These are phyloP conservation scores for Gossypium rotundifolium DNA, from an alignment of 345 rosid genomes.

Conservation along the genomic window DNA sequence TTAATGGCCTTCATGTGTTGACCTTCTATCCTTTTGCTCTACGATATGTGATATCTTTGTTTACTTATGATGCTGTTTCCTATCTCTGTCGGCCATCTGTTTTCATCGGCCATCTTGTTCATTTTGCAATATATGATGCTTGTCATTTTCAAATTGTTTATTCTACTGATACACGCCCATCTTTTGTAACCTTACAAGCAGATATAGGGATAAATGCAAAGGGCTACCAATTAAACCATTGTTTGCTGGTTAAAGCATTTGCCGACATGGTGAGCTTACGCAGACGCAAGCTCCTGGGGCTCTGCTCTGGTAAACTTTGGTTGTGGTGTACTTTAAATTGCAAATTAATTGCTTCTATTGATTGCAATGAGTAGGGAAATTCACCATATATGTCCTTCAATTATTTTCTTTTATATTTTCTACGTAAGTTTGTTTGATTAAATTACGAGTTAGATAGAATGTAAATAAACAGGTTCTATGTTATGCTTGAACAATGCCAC, in stretches of 20 bases:
- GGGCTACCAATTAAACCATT: conserved; percentile 13
- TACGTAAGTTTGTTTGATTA: too few relatives aligned
- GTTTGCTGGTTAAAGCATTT: conserved; percentile 13
- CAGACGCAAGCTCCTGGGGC: conserved; percentile 9
- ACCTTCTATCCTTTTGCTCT: background rate
- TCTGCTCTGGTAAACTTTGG: conserved; percentile 51
- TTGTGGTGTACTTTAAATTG: conserved; percentile 1
- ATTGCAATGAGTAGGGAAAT: background rate
- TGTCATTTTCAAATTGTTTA: conserved; percentile 7
- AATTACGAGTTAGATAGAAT: background rate
- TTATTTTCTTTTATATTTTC: background rate
- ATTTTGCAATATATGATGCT: background rate
- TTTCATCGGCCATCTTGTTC: conserved; percentile 1
- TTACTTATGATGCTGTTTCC: conserved; percentile 1
- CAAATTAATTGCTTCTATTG: conserved; percentile 9
- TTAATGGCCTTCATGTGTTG: background rate
- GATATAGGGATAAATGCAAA: conserved; percentile 18
- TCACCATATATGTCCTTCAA: background rate
- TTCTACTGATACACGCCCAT: background rate
- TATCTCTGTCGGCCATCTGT: background rate
- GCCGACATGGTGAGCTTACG: conserved; percentile 54
- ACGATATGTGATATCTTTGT: background rate
- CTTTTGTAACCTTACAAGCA: background rate
- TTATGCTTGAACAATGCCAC: conserved; percentile 11
- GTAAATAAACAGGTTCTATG: background rate